Conservation (phyloP, 495 filamentous ascomycete species). For the Xylaria palmicola region DNA sequence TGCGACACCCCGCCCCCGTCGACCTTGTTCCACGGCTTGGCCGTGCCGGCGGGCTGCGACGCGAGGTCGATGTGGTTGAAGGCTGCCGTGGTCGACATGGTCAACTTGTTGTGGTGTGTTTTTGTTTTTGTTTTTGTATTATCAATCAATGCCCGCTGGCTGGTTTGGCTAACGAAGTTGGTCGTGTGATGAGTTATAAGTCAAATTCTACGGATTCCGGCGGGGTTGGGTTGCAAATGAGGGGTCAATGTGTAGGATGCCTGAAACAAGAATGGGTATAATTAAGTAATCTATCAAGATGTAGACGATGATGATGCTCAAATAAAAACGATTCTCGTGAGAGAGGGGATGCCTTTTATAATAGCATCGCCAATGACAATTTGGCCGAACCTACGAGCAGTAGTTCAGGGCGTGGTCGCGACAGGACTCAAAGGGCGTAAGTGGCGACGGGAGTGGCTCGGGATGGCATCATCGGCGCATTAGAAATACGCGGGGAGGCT, state of each 20-base stretch:
- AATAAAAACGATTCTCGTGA: neutral
- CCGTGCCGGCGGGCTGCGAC: constrained; percentile 17
- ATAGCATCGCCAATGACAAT: neutral
- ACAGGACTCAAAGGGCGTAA: no score
- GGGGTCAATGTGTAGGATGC: no score
- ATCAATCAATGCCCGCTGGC: neutral
- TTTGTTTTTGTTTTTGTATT: neutral
- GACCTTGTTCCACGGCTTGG: constrained; percentile 43
- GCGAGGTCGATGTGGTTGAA: constrained; percentile 32
- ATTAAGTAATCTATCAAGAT: no score
- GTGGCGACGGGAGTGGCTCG: neutral
- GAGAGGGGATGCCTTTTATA: neutral
- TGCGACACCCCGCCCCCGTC: constrained; percentile 35
- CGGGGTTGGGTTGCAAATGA: neutral
- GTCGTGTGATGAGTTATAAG: no score
- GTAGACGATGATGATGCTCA: neutral
- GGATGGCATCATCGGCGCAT: constrained; percentile 6
- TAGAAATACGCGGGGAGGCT: neutral
- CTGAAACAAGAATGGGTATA: no score
- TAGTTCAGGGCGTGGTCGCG: neutral
- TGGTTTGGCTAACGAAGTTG: neutral
- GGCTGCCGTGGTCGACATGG: constrained; percentile 27
- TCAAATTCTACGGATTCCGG: neutral
- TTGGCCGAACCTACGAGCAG: no score
- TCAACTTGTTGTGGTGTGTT: no score